Evolutionary conservation across 345 rosid species (phyloP), one percentile per base, ranked within the genome.

Genomic region (Draba incana): DNA sequence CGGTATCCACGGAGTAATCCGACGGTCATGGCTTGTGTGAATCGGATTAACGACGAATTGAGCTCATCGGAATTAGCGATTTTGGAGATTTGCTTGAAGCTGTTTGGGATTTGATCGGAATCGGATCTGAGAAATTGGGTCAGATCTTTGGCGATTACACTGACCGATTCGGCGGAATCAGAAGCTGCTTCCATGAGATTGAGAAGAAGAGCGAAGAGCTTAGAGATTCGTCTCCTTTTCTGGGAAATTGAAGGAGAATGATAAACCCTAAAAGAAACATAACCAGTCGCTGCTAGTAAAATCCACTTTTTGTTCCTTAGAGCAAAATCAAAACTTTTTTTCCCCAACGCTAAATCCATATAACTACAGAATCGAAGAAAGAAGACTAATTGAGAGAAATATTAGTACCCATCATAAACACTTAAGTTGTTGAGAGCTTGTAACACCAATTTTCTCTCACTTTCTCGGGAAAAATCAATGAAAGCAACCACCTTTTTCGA

Each of bases 51-150:
- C 1, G 83, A 78, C 24, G 70, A 75, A 1, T 85, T 81, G 51
- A 88, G 81, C 74, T 90, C 97, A 2, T 77, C 64, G 3, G 94
- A 90, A 53, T 54, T 74, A 0, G 82, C 77, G 48, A 90, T 68
- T 72, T 88, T 88, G 1, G 85, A 83, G 51, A 90, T 83, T 77
- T 90, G 97, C 60, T 80, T 88, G 16, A 88, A 70, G 69, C 90
- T 87, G 44, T 74, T 87, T 1, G 97, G 94, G 38, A 87, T 81
- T 75, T 82, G 82, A 62, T 93, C 89, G 1, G 87, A 85, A 25
- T 87, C 83, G 24, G 97, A 90, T 62, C 60, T 77, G 44, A 85
- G 78, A 64, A 84, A 88, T 27, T 43, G 72, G 9, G 82, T 82
- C 13, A 87, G 75, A 62, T 93, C 96, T 12, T 67, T 85, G 0